phyloP scores from a whole-genome alignment of 306 rosid genomes.

The Trichosanthes cucumerina region DNA sequence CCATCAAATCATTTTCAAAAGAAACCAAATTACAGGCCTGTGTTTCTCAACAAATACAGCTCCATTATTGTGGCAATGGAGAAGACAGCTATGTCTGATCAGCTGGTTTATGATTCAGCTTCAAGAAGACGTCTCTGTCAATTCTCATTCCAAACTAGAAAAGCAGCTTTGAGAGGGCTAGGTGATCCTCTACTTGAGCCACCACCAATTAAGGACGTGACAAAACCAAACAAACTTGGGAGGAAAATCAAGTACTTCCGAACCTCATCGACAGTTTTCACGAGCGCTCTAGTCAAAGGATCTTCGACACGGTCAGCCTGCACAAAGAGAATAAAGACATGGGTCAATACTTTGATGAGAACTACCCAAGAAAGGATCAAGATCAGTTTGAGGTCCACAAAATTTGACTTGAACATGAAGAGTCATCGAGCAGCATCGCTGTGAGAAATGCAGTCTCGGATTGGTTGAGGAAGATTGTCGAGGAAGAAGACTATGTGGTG shows the following conservation, averaged over 20 bases:
- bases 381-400: slow-evolving; percentile 39
- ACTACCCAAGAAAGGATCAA: slow-evolving; percentile 40
- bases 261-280: slow-evolving; percentile 45
- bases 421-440: neutral
- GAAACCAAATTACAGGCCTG: slow-evolving; percentile 36
- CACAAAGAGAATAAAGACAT: slow-evolving; percentile 25
- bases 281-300: slow-evolving; percentile 22
- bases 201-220: slow-evolving; percentile 14
- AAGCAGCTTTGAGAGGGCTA: slow-evolving; percentile 21
- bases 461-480: slow-evolving; percentile 40
- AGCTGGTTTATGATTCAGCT: slow-evolving; percentile 10
- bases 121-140: slow-evolving; percentile 32
- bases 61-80: slow-evolving; percentile 40
- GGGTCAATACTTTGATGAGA: slow-evolving; percentile 32
- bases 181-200: slow-evolving; percentile 53
- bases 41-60: slow-evolving; percentile 28
- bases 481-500: slow-evolving; percentile 51
- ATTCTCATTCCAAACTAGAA: slow-evolving; percentile 14
- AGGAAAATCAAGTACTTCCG: slow-evolving; percentile 47
- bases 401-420: slow-evolving; percentile 15
- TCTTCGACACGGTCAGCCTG: slow-evolving; percentile 37
- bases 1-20: slow-evolving; percentile 19
- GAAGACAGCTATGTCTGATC: slow-evolving; percentile 18
- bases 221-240: slow-evolving; percentile 20
- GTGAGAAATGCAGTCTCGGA: slow-evolving; percentile 15